A percentile compares a stretch with the other conserved stretches of the same genome.
These are phyloP conservation scores for Physaria fendleri DNA, from an alignment of 345 rosid species.

Conservation along the genomic window DNA sequence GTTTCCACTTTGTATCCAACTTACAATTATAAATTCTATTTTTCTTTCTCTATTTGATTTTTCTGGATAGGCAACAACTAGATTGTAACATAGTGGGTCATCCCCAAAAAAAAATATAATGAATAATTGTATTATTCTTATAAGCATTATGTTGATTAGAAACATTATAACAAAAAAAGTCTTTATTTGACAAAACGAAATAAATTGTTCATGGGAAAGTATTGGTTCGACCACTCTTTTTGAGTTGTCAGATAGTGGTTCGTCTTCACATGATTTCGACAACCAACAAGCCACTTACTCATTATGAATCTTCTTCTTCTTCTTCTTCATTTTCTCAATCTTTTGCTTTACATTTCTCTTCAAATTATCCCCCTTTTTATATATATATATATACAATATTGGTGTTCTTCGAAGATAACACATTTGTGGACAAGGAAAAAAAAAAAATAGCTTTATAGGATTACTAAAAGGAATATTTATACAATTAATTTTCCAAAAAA, in stretches of 20 bases:
- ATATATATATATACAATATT: too few species aligned
- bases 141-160: not conserved
- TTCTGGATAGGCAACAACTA: slow-evolving; percentile 11
- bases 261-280: slow-evolving; percentile 28
- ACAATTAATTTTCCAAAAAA: not conserved
- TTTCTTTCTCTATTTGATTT: slow-evolving; percentile 7
- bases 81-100: slow-evolving; percentile 8
- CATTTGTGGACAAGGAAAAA: not conserved
- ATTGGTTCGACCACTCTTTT: slow-evolving; percentile 30
- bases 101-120: not conserved
- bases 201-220: slow-evolving; percentile 16
- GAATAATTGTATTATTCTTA: not conserved
- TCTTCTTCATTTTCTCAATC: not conserved
- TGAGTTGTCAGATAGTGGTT: slow-evolving; percentile 26
- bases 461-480: not conserved
- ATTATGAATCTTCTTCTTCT: slow-evolving; percentile 23
- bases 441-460: not conserved
- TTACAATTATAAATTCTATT: not conserved
- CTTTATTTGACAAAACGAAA: not conserved
- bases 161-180: slow-evolving; percentile 4
- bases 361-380: not conserved
- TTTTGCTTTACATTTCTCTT: not conserved
- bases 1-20: slow-evolving; percentile 23
- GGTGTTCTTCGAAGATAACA: not conserved
- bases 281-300: slow-evolving; percentile 23